These are phyloP conservation scores for Fusarium burgessii DNA, from an alignment of 2,329 filamentous ascomycete species.

Conservation along the genomic window DNA sequence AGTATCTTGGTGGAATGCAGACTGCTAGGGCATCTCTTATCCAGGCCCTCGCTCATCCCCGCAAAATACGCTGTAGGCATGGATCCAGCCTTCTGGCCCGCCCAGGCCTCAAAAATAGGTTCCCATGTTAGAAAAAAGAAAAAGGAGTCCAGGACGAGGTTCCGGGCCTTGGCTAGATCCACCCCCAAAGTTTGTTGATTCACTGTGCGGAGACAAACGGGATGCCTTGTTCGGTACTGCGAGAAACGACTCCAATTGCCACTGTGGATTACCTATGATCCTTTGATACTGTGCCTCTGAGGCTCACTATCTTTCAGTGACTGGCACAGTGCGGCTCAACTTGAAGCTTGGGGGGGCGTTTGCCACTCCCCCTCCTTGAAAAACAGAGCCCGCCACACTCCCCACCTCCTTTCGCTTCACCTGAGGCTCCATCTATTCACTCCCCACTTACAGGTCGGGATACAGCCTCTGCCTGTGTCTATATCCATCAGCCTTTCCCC, in stretches of 20 bases:
- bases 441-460: constrained; percentile 15
- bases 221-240: constrained; percentile 26
- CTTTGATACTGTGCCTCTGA: constrained; percentile 18
- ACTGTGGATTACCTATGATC: constrained; percentile 31
- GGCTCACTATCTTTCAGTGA: not conserved
- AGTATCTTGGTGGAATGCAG: constrained; percentile 12
- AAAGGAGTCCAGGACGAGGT: constrained; percentile 22
- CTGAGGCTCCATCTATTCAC: constrained; percentile 36
- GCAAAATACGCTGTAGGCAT: constrained; percentile 32
- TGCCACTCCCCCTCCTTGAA: constrained; percentile 13
- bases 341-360: not conserved
- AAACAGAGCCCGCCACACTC: constrained; percentile 13
- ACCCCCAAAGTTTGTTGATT: not conserved
- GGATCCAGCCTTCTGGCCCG: constrained; percentile 19
- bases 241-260: constrained; percentile 13
- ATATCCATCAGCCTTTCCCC: constrained; percentile 40
- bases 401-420: constrained; percentile 21
- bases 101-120: constrained; percentile 18
- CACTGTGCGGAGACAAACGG: constrained; percentile 17
- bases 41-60: constrained; percentile 33
- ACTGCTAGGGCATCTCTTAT: constrained; percentile 23
- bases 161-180: constrained; percentile 12
- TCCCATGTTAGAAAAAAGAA: not conserved
- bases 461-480: constrained; percentile 26
- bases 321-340: constrained; percentile 27